phyloP scores from a whole-genome alignment of 1,284 basidiomycete genomes.

The Apiotrichum gamsii region DNA sequence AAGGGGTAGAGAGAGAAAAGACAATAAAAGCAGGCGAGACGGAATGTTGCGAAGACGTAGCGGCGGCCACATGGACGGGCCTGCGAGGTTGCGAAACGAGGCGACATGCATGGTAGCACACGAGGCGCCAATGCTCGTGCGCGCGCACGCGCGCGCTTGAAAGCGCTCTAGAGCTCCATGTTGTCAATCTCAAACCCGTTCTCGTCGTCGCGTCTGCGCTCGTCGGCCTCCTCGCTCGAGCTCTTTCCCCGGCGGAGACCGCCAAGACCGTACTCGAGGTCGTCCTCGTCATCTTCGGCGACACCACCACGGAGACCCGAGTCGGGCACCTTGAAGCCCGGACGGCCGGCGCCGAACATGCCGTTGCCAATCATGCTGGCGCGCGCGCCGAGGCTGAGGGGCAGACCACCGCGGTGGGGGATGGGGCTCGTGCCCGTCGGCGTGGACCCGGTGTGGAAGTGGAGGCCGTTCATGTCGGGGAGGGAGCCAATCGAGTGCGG shows the following conservation, averaged over 20 bases:
- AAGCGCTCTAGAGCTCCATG: conserved; percentile 16
- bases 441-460: conserved; percentile 28
- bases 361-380: conserved; percentile 40
- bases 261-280: conserved; percentile 11
- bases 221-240: conserved; percentile 35
- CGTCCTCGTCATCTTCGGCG: conserved; percentile 37
- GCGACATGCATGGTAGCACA: no score
- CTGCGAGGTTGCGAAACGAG: no score
- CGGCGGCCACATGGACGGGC: no score
- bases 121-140: no score
- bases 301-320: conserved; percentile 32
- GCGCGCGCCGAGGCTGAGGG: conserved; percentile 23
- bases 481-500: conserved; percentile 33
- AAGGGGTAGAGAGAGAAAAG: no score
- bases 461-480: conserved; percentile 37
- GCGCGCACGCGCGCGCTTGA: no score
- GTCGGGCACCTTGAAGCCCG: conserved; percentile 22
- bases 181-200: conserved; percentile 16
- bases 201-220: conserved; percentile 24
- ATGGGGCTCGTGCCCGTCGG: conserved; percentile 22
- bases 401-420: conserved; percentile 21
- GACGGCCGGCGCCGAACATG: conserved; percentile 31
- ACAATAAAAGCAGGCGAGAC: no score
- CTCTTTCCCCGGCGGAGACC: conserved; percentile 13
- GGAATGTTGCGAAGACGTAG: no score